Base-by-base conservation (phyloP, 1,284 basidiomycete species). In the Naganishia sp. region DNA sequence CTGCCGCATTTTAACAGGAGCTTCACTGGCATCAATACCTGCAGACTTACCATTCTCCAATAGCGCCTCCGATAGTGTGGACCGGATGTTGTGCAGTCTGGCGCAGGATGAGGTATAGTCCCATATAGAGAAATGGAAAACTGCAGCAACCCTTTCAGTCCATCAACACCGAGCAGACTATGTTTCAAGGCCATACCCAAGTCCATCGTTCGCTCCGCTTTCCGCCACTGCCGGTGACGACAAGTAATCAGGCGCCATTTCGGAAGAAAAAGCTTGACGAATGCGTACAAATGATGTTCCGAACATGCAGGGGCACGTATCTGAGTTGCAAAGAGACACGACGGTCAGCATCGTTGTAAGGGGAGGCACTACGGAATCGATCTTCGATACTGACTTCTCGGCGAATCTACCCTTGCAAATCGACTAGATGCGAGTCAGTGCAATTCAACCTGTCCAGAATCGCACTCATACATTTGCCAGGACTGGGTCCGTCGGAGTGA, bases 401-500 rank as follows among this genome's bases (percentile, higher is more conserved):
- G 70, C 70, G 43, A 66, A 71, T 6, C 69, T 57, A 25, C 71
- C 79, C 67, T 79, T 77, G 66, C 77, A 79, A 66, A 80, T 79
- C 4, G 77, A 74, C 69, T 71, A 50, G 6, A 54, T 39, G 1
- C 50, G 9, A 46, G 45, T 15, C 11, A 25, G 32, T 17, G 11
- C 39, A 21, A 5, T 25, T 32, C 13, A 2, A 47, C 23, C 25
- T 45, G 21, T 25, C 32, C 15, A 21, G 10, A 6, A 41, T 23
- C 17, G 47, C 7, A 41, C 17, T 25, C 57, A 87, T 6, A 89
- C 90, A n/a, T 90, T 90, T 1, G 92, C 90, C 45, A 94, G 84
- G 71, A 94, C 93, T 23, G 95, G 96, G 77, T 99, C 96, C 1
- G 95, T 99, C 0, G 95, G 95, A 0, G 95, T 97, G 23, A 97